Conservation (phyloP, 2,329 filamentous ascomycete species). For the Ophiostoma quercus region DNA sequence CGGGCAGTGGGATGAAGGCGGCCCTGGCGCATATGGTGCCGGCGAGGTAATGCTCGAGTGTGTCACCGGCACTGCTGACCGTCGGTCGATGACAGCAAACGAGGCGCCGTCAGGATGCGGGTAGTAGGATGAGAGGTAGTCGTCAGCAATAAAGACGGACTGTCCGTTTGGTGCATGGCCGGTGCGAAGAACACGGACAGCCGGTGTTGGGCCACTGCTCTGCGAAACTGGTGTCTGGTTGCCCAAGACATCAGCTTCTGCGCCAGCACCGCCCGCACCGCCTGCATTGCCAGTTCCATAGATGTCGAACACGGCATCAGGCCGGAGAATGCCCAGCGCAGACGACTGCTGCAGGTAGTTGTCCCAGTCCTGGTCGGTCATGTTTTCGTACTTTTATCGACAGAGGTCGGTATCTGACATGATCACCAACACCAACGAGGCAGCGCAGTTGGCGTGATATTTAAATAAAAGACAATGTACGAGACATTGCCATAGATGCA, state of each 20-base stretch:
- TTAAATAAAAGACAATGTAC: background rate
- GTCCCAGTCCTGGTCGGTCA: constrained; percentile 28
- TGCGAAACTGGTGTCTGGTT: background rate
- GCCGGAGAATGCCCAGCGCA: constrained; percentile 31
- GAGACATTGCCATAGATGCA: background rate
- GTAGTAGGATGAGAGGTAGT: background rate
- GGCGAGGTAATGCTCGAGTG: background rate
- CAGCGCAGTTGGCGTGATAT: background rate
- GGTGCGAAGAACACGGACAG: background rate
- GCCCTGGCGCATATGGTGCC: background rate
- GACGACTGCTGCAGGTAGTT: constrained; percentile 30
- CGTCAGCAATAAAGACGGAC: background rate
- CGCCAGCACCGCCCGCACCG: constrained; percentile 29
- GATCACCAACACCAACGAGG: background rate
- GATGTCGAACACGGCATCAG: constrained; percentile 30
- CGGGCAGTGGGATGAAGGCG: background rate
- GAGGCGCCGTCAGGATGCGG: background rate
- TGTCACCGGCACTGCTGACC: background rate
- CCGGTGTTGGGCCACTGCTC: background rate
- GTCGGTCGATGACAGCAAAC: background rate
- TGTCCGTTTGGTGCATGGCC: background rate
- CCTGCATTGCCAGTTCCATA: constrained; percentile 29
- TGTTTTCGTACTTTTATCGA: background rate
- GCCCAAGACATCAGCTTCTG: background rate
- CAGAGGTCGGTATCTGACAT: background rate